Percentiles rank a stretch among this genome's conserved stretches.
Evolutionary conservation across 78 protist species (phyloP).

Genomic region (Goniomonas avonlea): DNA sequence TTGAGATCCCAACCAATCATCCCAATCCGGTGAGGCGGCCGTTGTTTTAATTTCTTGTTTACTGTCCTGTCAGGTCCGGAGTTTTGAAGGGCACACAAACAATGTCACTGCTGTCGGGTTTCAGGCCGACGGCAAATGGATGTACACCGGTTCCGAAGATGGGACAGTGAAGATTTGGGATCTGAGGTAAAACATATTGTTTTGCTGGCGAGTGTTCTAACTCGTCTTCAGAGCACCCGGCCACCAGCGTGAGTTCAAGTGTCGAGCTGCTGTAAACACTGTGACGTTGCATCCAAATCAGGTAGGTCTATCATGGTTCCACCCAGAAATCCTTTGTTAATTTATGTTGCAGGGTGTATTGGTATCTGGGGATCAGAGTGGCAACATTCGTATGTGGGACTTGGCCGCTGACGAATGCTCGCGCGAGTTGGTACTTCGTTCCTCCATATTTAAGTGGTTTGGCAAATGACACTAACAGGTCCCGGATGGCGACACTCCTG

Average conservation of each 20-base stretch:
- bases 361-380: constrained; percentile 77
- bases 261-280: constrained; percentile 58
- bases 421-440: constrained; percentile 45
- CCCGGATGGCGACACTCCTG: constrained; percentile 70
- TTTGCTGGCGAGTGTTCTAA: not conserved
- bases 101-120: constrained; percentile 84
- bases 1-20: constrained; percentile 46
- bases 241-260: constrained; percentile 68
- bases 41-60: not conserved
- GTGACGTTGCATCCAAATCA: constrained; percentile 85
- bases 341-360: constrained; percentile 33
- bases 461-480: not conserved
- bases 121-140: constrained; percentile 75
- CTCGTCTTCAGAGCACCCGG: constrained; percentile 50
- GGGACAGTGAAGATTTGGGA: constrained; percentile 91
- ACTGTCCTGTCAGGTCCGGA: not conserved
- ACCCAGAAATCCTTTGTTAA: not conserved
- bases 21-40: constrained; percentile 36
- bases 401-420: constrained; percentile 56
- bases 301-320: not conserved
- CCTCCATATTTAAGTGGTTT: not conserved
- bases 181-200: constrained; percentile 34
- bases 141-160: constrained; percentile 88
- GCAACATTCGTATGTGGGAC: constrained; percentile 83
- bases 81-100: constrained; percentile 77